Evolutionary conservation across 441 rosid species (phyloP), one percentile per base, ranked within the genome.

Genomic region (Mallotus repandus): DNA sequence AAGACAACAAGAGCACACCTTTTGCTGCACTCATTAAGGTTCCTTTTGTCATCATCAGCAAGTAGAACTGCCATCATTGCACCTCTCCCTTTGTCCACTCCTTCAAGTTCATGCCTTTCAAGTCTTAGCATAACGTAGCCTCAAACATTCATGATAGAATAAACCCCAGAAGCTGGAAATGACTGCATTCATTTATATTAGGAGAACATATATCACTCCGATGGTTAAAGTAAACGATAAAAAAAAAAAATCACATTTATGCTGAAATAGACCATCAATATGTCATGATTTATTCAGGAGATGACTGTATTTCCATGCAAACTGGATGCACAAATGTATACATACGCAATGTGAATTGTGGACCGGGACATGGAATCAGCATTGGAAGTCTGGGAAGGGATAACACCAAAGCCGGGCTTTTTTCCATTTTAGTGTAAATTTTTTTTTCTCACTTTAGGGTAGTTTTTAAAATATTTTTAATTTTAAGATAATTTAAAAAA

Each of bases 351-450:
- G 91, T 92, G 71, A 89, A 89, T 75, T 96, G 99, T 70, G 98
- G 99, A 52, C 98, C 99, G 3, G 99, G 98, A 11, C 99, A 96
- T 65, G 99, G 98, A 52, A 96, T 96, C 74, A 96, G 99, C 86
- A 96, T 96, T 11, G 99, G 99, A 69, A 87, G 99, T 76, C 89
- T 94, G 46, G 98, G 98, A 50, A 86, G 68, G 79, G 93, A 89
- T 80, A 84, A 87, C 62, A 88, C 91, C 66, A 94, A 89, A 84
- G 98, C 98, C 48, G n/a, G n/a, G n/a, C n/a, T n/a, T n/a, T n/a
- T n/a, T n/a, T n/a, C n/a, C n/a, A n/a, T n/a, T n/a, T n/a, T n/a
- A n/a, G n/a, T n/a, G n/a, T n/a, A n/a, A n/a, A n/a, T n/a, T n/a
- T n/a, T n/a, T n/a, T n/a, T n/a, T n/a, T n/a, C n/a, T n/a, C n/a